Percentiles rank a stretch among this genome's conserved stretches.
Conservation (phyloP, 108 stramenopile species). For the Schizochytrium sp. region DNA sequence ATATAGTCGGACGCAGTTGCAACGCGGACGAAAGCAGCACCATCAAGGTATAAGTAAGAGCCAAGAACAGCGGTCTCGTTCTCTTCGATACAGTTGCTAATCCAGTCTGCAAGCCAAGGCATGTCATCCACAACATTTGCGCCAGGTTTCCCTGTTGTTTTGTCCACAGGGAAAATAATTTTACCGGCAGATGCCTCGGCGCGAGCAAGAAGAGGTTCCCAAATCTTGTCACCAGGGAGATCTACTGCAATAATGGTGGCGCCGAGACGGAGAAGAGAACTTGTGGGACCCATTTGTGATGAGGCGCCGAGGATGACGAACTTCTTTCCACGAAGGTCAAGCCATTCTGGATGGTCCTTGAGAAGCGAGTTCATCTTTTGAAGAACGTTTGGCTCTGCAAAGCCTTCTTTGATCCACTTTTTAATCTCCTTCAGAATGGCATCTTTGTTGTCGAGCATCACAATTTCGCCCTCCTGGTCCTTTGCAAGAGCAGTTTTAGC, state of each 20-base stretch:
- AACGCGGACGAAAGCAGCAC: constrained; percentile 8
- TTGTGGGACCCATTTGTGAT: constrained; percentile 45
- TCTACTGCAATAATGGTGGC: constrained; percentile 59
- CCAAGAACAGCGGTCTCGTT: not conserved
- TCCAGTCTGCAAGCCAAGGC: not conserved
- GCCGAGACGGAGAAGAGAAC: constrained; percentile 39
- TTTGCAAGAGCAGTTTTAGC: not conserved
- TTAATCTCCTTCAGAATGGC: constrained; percentile 29
- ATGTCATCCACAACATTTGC: constrained; percentile 26
- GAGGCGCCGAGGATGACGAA: constrained; percentile 61
- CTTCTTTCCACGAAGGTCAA: constrained; percentile 5
- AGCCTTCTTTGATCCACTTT: not conserved
- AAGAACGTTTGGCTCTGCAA: constrained; percentile 6
- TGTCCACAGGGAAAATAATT: not conserved
- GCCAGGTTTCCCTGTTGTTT: not conserved
- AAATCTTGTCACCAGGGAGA: not conserved
- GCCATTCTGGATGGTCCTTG: not conserved
- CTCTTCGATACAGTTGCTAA: not conserved
- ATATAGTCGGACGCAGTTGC: not conserved
- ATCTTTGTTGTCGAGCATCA: not conserved
- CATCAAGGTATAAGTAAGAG: constrained; percentile 53
- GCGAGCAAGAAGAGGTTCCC: constrained; percentile 10
- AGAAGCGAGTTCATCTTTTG: not conserved
- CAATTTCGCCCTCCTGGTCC: not conserved
- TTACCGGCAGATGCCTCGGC: constrained; percentile 11